A percentile compares a stretch with the other conserved stretches of the same genome.
phyloP scores from a whole-genome alignment of 2,329 filamentous ascomycete genomes.

The Claviceps fusiformis region DNA sequence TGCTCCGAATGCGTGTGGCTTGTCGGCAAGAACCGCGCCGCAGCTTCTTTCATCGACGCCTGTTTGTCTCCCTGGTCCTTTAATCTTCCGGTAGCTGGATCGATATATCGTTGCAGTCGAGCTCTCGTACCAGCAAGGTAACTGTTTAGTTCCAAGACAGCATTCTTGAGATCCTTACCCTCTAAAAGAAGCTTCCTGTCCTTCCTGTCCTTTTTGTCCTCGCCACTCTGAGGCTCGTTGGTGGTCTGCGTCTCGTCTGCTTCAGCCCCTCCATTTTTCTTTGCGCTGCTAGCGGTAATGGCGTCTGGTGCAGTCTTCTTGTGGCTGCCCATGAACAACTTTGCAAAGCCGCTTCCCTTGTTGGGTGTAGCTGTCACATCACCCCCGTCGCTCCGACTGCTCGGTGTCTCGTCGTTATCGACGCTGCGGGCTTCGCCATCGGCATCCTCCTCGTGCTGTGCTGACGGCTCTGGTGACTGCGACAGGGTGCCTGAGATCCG shows the following conservation, averaged over 20 bases:
- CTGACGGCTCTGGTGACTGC: slow-evolving; percentile 29
- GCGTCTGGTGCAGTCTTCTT: slow-evolving; percentile 37
- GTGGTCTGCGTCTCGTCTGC: slow-evolving; percentile 42
- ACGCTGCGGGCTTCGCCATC: slow-evolving; percentile 21
- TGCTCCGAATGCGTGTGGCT: slow-evolving; percentile 34
- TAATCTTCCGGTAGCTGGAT: slow-evolving; percentile 49
- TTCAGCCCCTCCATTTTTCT: slow-evolving; percentile 38
- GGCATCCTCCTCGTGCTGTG: slow-evolving; percentile 29
- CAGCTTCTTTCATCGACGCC: slow-evolving; percentile 32
- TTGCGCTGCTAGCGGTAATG: slow-evolving; percentile 50
- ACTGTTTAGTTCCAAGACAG: slow-evolving; percentile 69
- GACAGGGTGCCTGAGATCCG: slow-evolving; percentile 75
- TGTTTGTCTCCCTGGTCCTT: slow-evolving; percentile 34
- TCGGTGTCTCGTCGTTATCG: slow-evolving; percentile 14
- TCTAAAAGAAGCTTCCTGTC: slow-evolving; percentile 40
- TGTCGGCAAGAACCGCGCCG: slow-evolving; percentile 43
- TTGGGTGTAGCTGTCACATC: slow-evolving; percentile 22
- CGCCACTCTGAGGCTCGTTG: slow-evolving; percentile 22
- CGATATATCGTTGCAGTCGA: slow-evolving; percentile 46
- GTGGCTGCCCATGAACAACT: slow-evolving; percentile 35
- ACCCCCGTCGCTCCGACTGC: slow-evolving; percentile 12
- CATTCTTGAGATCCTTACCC: slow-evolving; percentile 71
- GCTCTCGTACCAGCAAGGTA: slow-evolving; percentile 79
- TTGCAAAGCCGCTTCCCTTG: slow-evolving; percentile 35
- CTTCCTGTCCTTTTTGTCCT: slow-evolving; percentile 26